Percentiles rank a stretch among this genome's conserved stretches.
These are phyloP conservation scores for Aspergillus bombycis DNA, from an alignment of 2,329 filamentous ascomycete species.

Conservation along the genomic window DNA sequence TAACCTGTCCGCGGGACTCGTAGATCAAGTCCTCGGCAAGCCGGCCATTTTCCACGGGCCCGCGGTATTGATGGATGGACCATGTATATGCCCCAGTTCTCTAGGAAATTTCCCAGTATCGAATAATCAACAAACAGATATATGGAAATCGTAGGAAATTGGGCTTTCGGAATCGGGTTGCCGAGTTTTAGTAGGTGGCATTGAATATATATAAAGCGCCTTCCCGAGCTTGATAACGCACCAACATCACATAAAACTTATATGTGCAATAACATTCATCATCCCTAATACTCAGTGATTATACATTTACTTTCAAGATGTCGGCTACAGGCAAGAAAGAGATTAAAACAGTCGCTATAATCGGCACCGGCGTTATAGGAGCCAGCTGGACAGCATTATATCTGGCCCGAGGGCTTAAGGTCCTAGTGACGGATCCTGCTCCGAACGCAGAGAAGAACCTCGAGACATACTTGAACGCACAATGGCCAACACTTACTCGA, in stretches of 20 bases:
- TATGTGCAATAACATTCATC: too few species aligned
- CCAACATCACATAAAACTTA: too few species aligned
- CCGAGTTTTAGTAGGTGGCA: not conserved
- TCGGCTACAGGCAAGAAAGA: not conserved
- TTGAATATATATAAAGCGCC: not conserved
- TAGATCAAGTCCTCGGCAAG: not conserved
- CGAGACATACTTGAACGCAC: slow-evolving; percentile 21
- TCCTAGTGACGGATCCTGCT: slow-evolving; percentile 48
- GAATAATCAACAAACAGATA: not conserved
- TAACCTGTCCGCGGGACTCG: not conserved
- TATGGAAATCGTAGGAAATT: not conserved
- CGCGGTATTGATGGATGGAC: not conserved
- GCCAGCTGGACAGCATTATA: slow-evolving; percentile 49
- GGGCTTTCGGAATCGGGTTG: not conserved
- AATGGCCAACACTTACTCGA: not conserved
- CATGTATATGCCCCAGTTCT: not conserved
- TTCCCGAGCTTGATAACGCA: not conserved
- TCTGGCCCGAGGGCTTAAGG: slow-evolving; percentile 41
- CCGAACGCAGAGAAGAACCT: slow-evolving; percentile 38
- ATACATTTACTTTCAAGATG: not conserved
- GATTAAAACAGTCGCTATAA: slow-evolving; percentile 36
- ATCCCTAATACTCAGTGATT: not conserved
- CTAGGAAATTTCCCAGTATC: not conserved
- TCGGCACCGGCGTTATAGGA: slow-evolving; percentile 45
- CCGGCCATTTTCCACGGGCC: not conserved